These are phyloP conservation scores for Pseudevernia furfuracea DNA, from an alignment of 495 filamentous ascomycete species.

Conservation along the genomic window DNA sequence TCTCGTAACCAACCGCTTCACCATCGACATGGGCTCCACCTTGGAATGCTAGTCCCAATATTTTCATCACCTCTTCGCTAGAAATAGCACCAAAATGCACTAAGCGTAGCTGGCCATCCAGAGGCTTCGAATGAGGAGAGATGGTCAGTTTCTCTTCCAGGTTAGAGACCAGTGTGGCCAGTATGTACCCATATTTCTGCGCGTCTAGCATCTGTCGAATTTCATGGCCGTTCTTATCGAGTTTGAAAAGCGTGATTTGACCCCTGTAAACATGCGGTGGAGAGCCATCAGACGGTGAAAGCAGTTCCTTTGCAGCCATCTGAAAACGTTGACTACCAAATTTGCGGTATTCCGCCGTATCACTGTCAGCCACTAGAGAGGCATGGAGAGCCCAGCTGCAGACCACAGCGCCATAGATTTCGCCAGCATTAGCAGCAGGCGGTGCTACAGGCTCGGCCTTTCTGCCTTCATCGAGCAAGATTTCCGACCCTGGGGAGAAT, in stretches of 20 bases:
- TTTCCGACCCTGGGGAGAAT: conserved; percentile 58
- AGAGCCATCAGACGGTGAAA: conserved; percentile 52
- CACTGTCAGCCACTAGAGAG: conserved; percentile 76
- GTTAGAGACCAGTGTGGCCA: conserved; percentile 66
- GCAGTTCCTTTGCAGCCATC: conserved; percentile 68
- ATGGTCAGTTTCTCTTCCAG: conserved; percentile 76
- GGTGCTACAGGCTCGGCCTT: conserved; percentile 26
- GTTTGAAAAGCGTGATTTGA: conserved; percentile 38
- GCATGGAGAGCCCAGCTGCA: conserved; percentile 85
- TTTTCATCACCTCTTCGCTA: conserved; percentile 57
- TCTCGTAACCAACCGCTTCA: conserved; percentile 55
- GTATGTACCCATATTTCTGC: conserved; percentile 60
- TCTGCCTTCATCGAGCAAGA: conserved; percentile 37
- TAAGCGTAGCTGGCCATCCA: conserved; percentile 59
- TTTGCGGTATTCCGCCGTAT: conserved; percentile 66
- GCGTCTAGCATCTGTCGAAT: conserved; percentile 28
- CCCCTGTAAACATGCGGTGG: conserved; percentile 63
- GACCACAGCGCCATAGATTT: conserved; percentile 70
- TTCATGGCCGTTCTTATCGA: conserved; percentile 27
- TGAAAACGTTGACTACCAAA: conserved; percentile 70
- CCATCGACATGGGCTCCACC: conserved; percentile 62
- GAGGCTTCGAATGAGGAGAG: conserved; percentile 56
- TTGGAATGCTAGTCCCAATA: conserved; percentile 70
- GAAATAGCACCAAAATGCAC: conserved; percentile 63
- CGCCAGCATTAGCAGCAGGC: conserved; percentile 24